Evolutionary conservation across 805 yeast genomes (phyloP), one percentile per base, ranked within the genome.

Genomic region (Barnettozyma wickerhamii): DNA sequence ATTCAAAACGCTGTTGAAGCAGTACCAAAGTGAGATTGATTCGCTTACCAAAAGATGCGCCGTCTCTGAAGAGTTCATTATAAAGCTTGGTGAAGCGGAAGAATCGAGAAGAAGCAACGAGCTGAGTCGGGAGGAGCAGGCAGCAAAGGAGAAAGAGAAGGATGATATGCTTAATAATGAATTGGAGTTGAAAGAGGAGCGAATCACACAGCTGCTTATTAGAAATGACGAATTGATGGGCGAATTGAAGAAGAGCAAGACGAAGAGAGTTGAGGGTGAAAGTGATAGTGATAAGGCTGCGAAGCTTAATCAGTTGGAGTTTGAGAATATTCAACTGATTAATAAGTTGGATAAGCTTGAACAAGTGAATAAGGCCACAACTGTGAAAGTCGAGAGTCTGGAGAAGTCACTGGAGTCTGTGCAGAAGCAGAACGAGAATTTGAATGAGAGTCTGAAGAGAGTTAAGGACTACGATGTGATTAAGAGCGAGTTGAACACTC

Each of bases 1-100:
- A 54, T 60, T 84, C 57, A 83, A 84, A 46, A 63, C 71, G n/a
- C 68, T 91, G 28, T 70, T 91, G 46, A 76, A 75, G 55, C 69
- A 78, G 33, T 91, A 93, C 56, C 99, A 91, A 62, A 76, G 80
- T 42, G 97, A 89, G 57, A 85, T 91, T 53, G 99, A 91, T 59
- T 66, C 71, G 31, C 67, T 91, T 48, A 86, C 96, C 2, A 77
- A 77, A 49, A 77, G 93, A 47, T 79, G 86, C 40, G 87, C 90
- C 56, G 68, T 62, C 33, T 77, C 85, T 1, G 98, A 93, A 55
- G 68, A 72, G 29, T 71, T 79, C 23, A 83, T 93, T 54, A 76
- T 89, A 58, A 78, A 80, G 15, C 69, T 86, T 7, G 33, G 29
- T 23, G 44, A 36, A n/a, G 12, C 30, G 23, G 26, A 37, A 13